Evolutionary conservation across 495 filamentous ascomycete genomes (phyloP), one percentile per base, ranked within the genome.

Genomic region (Penicillium psychrofluorescens): DNA sequence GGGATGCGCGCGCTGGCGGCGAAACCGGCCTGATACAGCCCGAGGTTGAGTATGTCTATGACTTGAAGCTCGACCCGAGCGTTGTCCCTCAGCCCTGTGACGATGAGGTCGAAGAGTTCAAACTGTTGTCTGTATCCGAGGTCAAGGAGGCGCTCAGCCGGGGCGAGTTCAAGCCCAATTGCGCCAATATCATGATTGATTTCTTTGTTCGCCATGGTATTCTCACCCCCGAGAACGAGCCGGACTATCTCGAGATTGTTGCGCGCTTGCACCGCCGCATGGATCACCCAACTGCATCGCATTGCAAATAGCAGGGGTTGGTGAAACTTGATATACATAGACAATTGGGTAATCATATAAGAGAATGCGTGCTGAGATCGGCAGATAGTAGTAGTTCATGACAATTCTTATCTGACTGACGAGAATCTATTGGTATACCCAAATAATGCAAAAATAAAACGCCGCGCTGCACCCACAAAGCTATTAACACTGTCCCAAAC

Each of bases 131-230:
- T 2, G 74, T 96, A 32, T 76, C 85, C 4, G 78, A 94, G 58
- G 81, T 91, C 4, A 71, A 83, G 69, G 70, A 76, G 44, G 80
- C 83, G 12, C 55, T 99, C 48, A 76, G 74, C 1, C 68, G 70
- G 37, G 86, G 85, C 1, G 74, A 83, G 47, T 96, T 95, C 68
- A 99, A 99, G 67, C 88, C 94, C 0, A 99, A 99, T 58, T 96
- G 90, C 59, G 84, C 85, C 2, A 53, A 91, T 43, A 74, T 94
- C 15, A 62, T 94, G 53, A 61, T 95, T 36, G 88, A 95, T 63
- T 98, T 97, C 73, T 90, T 98, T 63, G 68, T 95, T 45, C 71
- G 92, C 27, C 89, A 89, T 63, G 86, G 87, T 1, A 76, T 95
- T 41, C 56, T 94, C 51, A 95, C 84, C 1, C 61, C 74, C 9